Conservation (phyloP, 345 rosid genomes). For the Luvunga scandens region DNA sequence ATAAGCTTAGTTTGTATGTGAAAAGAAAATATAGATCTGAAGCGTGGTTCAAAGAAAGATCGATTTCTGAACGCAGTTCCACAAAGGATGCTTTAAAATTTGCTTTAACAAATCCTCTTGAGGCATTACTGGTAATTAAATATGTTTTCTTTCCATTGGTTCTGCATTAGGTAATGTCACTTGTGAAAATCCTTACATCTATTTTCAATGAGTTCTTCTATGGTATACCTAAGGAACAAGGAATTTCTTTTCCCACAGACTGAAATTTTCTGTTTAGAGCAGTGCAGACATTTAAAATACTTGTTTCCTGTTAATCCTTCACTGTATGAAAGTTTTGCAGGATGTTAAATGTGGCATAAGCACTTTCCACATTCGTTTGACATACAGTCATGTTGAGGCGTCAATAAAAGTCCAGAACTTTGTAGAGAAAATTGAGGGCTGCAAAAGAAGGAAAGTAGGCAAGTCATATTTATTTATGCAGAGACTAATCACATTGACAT, state of each 20-base stretch:
- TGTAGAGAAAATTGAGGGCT: slow-evolving; percentile 31
- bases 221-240: not conserved
- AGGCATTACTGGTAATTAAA: slow-evolving; percentile 55
- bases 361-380: slow-evolving; percentile 64
- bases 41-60: slow-evolving; percentile 46
- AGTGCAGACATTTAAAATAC: not conserved
- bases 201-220: not conserved
- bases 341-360: slow-evolving; percentile 58
- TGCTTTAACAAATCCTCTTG: slow-evolving; percentile 50
- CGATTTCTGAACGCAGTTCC: slow-evolving; percentile 37
- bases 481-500: not conserved
- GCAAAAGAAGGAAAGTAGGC: slow-evolving; percentile 78
- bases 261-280: not conserved
- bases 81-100: slow-evolving; percentile 74
- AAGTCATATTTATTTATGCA: slow-evolving; percentile 15
- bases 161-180: not conserved
- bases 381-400: slow-evolving; percentile 40
- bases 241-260: not conserved
- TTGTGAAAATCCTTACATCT: not conserved
- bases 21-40: slow-evolving; percentile 59
- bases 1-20: slow-evolving; percentile 53
- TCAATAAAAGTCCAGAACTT: slow-evolving; percentile 28
- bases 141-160: not conserved
- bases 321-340: slow-evolving; percentile 57
- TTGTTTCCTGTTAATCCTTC: slow-evolving; percentile 19